Conservation (phyloP, 192 early-diverging fungal genomes). For the Cladochytrium replicatum region DNA sequence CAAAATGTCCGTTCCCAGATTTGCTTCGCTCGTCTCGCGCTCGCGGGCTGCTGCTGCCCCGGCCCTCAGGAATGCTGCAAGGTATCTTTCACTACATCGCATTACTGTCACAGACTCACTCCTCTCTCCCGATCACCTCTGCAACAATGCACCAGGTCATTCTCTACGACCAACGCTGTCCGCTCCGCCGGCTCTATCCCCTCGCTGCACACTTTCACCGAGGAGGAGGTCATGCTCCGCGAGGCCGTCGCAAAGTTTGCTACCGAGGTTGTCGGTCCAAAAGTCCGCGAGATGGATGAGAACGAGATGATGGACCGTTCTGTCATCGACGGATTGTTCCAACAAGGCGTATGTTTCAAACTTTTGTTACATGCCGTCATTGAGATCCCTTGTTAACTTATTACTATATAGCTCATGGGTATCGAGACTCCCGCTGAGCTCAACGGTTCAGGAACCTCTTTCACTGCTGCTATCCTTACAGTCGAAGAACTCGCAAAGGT, state of each 20-base stretch:
- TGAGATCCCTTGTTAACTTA: not conserved
- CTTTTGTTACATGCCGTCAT: slow-evolving; percentile 4
- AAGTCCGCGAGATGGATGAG: slow-evolving; percentile 87
- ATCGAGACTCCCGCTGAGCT: slow-evolving; percentile 73
- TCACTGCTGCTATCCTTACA: slow-evolving; percentile 77
- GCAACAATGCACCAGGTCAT: not conserved
- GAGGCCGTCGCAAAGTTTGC: slow-evolving; percentile 61
- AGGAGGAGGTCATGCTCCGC: slow-evolving; percentile 12
- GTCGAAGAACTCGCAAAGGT: slow-evolving; percentile 92
- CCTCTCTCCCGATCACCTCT: too few species aligned
- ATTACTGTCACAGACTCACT: too few species aligned
- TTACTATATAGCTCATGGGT: slow-evolving; percentile 62
- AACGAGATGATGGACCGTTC: slow-evolving; percentile 66
- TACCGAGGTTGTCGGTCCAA: slow-evolving; percentile 70
- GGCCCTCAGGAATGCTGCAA: too few species aligned
- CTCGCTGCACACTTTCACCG: slow-evolving; percentile 1
- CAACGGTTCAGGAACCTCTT: slow-evolving; percentile 72
- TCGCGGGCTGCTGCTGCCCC: too few species aligned
- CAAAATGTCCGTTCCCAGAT: too few species aligned
- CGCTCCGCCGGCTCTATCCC: not conserved
- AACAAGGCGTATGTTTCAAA: slow-evolving; percentile 60
- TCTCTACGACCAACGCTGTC: not conserved
- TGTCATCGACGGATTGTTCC: slow-evolving; percentile 76
- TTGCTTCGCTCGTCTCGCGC: too few species aligned
- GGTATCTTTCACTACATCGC: too few species aligned